Base-by-base conservation (phyloP, 116 monocot species). In the Papilionanthe hybrid region DNA sequence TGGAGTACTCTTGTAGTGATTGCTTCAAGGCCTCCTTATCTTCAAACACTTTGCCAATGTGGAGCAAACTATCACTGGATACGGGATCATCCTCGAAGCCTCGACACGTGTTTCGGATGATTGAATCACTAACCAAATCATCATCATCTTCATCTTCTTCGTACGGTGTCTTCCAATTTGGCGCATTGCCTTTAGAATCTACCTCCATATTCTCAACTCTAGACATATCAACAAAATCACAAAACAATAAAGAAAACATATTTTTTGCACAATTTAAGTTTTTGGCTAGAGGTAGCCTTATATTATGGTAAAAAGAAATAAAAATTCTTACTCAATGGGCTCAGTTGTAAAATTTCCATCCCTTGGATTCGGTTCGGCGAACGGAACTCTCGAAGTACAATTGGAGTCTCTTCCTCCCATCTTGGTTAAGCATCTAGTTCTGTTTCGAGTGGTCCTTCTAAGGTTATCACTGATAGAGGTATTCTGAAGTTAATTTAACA, bases 1-100 rank as follows among this genome's bases (percentile, higher is more conserved):
- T 72, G 20, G 72, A 72, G 72, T 72, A 72, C 42, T 72, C 72
- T 19, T 72, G 72, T 43, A 72, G 42, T 72, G 72, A 22, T 72
- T 72, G 72, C 72, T 43, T 72, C 72, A 72, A 72, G 18, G 42
- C 37, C 42, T 72, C 72, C 72, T 72, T 72, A 72, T 72, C 72
- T 72, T 43, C 43, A 42, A 72, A 72, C 41, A 72, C 42, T 72
- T 72, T 72, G 5, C 72, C 72, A 6, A 19, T 18, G 43, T 72
- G 42, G 0, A 72, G 72, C 43, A 72, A 19, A 43, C 72, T 20
- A n/a, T 72, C 72, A 19, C 72, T 1, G 7, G 72, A 72, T 19
- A 19, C 6, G 43, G 43, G 72, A 72, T 72, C 43, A 5, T 72
- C 72, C 41, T 72, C 72, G 0, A 72, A 72, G 17, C 72, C 72